A percentile compares a stretch with the other conserved stretches of the same genome.
Evolutionary conservation across 1,284 basidiomycete species (phyloP).

Genomic region (Malassezia sp.): DNA sequence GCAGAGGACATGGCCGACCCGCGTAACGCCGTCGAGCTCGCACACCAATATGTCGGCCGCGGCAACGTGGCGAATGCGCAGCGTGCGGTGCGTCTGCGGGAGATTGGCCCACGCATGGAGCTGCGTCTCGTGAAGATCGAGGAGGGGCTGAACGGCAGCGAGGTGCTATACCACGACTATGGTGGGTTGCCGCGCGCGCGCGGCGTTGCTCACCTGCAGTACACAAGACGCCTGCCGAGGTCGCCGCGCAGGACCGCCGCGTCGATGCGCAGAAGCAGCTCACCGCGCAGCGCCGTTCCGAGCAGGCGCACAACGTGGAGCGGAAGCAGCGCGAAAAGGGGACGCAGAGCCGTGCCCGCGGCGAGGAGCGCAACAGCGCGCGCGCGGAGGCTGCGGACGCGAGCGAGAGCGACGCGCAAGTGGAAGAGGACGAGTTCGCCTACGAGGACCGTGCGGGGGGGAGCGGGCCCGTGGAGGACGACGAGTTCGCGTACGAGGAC

Average conservation of each 20-base stretch:
- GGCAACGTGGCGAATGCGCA: conserved; percentile 83
- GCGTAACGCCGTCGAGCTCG: conserved; percentile 58
- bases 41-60: conserved; percentile 83
- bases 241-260: conserved; percentile 18
- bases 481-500: conserved; percentile 42
- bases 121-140: conserved; percentile 82
- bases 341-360: conserved; percentile 12
- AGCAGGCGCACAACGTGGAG: conserved; percentile 37
- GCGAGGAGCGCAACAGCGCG: too few species aligned
- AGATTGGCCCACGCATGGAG: conserved; percentile 92
- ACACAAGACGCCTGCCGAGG: conserved; percentile 21
- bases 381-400: conserved; percentile 13
- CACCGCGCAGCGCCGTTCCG: conserved; percentile 20
- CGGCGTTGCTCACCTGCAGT: too few species aligned
- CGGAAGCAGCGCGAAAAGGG: conserved; percentile 31
- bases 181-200: too few species aligned
- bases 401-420: conserved; percentile 20
- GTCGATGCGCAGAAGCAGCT: conserved; percentile 21
- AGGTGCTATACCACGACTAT: conserved; percentile 42
- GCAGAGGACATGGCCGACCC: conserved; percentile 67
- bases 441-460: conserved; percentile 4
- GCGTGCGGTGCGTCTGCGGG: conserved; percentile 79
- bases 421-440: conserved; percentile 12
- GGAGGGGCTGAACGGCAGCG: conserved; percentile 59
- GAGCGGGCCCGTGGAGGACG: conserved; percentile 20